Base-by-base conservation (phyloP, 179 eudicot species). In the Camellia oleifera region DNA sequence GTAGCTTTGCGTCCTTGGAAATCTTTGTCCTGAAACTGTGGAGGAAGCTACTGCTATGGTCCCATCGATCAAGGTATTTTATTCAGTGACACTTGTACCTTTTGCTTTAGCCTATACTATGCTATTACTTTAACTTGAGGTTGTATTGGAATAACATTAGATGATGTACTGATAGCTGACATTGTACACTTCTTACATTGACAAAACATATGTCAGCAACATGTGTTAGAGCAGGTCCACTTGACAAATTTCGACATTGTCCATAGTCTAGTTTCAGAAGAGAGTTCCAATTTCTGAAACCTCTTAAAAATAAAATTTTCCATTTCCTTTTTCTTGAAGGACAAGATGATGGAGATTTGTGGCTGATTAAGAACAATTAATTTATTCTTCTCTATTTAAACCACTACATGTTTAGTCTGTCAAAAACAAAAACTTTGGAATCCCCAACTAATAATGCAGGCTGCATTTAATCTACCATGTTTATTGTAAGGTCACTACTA, bases 21-120 rank as follows among this genome's bases (percentile, higher is more conserved):
- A 95, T 76, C 89, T 95, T 54, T 92, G 99, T 78, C 99, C 99
- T 14, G 99, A 95, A 79, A 94, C 99, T 48, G 97, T 90, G 18
- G 98, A 96, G 77, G 99, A 96, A 81, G 99, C 94, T 18, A 88
- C 90, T 71, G 93, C 99, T 10, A 91, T 94, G 94, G 99, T 94
- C 12, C 98, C 98, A 4, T 87, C 97, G 17, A 82, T 94, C 54
- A 94, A 91, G 91, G 91, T 88, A 82, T 45, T 50, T 53, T 48
- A 40, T 40, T 75, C 12, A 17, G 17, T 40, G 2, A 50, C 3
- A 13, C 14, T 20, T 71, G 40, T 32, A 4, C 52, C 52, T 48
- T 48, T 48, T 0, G 8, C 52, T 48, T 4, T 48, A 48, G 52
- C 0, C 11, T 1, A 15, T 7, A 65, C 45, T 13, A 65, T n/a